phyloP scores from a whole-genome alignment of 2,329 filamentous ascomycete species.

The Aspergillus sp. region DNA sequence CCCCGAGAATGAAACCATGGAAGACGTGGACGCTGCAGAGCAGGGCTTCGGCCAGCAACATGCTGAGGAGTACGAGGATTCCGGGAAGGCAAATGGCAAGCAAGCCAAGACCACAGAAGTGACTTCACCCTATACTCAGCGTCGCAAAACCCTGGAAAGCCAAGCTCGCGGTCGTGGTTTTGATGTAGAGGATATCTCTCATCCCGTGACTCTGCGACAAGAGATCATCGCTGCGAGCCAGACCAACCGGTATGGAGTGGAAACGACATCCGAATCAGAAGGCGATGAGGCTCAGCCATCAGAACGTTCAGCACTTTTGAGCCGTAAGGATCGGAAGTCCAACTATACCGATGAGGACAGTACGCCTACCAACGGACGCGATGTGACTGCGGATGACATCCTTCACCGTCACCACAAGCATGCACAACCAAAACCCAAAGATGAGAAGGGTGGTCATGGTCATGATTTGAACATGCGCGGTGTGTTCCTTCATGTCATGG shows the following conservation, averaged over 20 bases:
- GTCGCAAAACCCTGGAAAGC: constrained; percentile 19
- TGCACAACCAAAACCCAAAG: constrained; percentile 57
- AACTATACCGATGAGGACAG: constrained; percentile 28
- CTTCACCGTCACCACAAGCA: constrained; percentile 72
- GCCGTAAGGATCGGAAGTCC: constrained; percentile 35
- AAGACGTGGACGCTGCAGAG: constrained; percentile 30
- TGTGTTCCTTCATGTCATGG: constrained; percentile 58
- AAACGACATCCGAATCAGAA: constrained; percentile 47
- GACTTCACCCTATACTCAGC: constrained; percentile 24
- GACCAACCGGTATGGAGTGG: constrained; percentile 51
- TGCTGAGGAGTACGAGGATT: constrained; percentile 48
- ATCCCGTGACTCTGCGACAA: constrained; percentile 83
- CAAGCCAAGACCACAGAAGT: constrained; percentile 30
- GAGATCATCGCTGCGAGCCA: constrained; percentile 83
- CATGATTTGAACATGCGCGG: constrained; percentile 84
- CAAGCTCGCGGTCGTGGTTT: constrained; percentile 36
- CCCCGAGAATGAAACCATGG: constrained; percentile 50
- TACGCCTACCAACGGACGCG: constrained; percentile 5
- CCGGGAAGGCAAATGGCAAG: constrained; percentile 55
- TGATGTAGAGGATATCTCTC: constrained; percentile 65
- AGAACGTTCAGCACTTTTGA: constrained; percentile 32
- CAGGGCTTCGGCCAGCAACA: constrained; percentile 38
- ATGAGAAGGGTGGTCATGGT: constrained; percentile 46
- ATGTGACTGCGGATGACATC: constrained; percentile 23
- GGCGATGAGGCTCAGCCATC: constrained; percentile 46